Base-by-base conservation (phyloP, 2,329 filamentous ascomycete species). In the Cladosporium sp. region DNA sequence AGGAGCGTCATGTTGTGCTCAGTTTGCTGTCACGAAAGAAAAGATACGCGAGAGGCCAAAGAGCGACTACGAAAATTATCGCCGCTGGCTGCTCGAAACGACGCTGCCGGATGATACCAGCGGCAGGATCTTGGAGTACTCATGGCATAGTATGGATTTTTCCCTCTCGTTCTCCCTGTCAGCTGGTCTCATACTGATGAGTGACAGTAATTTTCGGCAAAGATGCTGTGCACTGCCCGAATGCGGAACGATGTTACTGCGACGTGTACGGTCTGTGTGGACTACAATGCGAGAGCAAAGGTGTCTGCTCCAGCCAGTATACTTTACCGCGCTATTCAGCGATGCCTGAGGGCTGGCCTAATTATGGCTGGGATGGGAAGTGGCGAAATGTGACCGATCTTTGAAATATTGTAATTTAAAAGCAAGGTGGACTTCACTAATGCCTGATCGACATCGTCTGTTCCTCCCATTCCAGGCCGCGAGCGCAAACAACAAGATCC, bases 211-310 rank as follows among this genome's bases (percentile, higher is more conserved):
- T 58, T 21, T 49, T 58, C 25, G 51, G 62, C 36, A 28, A 63
- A 54, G 34, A 63, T 26, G 60, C 36, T 21, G 53, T 64, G 21
- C 51, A 54, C 18, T 91, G 88, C 69, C 89, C 89, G 0, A 78
- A 79, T 21, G 86, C 86, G 1, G 76, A 80, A 54, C 83, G 85
- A 10, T 91, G 88, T 73, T 90, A 90, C 74, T 91, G 89, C 76
- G 85, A 88, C 48, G 82, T 86, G 18, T 91, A 88, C 70, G 88
- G 88, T 0, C 70, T 88, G 28, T 91, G 89, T 74, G 69, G 82
- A 63, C 69, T 85, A 18, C 70, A 77, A 0, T 81, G 79, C 56
- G 69, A 71, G 14, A 74, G 78, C 1, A 72, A 78, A 21, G 77
- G 80, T 25, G 79, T 79, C 28, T 90, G 88, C 71, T 77, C 82